phyloP scores from a whole-genome alignment of 2,329 filamentous ascomycete species.

The Paradendryphiella salina region DNA sequence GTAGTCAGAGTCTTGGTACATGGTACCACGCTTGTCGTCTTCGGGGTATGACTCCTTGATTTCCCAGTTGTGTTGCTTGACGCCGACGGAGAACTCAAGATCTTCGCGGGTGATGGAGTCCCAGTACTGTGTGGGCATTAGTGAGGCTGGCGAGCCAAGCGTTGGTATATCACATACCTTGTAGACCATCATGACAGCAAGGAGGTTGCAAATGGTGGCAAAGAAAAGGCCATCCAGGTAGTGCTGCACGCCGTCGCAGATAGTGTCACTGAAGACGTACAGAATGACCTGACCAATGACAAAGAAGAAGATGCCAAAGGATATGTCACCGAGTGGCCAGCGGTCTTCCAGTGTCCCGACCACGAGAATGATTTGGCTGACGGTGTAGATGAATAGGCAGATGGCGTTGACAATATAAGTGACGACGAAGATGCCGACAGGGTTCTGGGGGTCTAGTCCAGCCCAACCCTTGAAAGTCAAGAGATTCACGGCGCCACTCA shows the following conservation, averaged over 20 bases:
- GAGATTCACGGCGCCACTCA: slow-evolving; percentile 84
- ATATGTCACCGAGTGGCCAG: slow-evolving; percentile 91
- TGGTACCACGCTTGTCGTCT: slow-evolving; percentile 77
- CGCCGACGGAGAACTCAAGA: slow-evolving; percentile 95
- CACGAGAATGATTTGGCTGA: slow-evolving; percentile 87
- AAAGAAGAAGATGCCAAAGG: slow-evolving; percentile 89
- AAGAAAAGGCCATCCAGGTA: slow-evolving; percentile 96
- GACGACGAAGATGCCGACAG: slow-evolving; percentile 85
- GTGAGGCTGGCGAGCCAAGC: slow-evolving; percentile 2
- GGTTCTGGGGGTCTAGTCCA: slow-evolving; percentile 81
- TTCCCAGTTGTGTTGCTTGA: slow-evolving; percentile 96
- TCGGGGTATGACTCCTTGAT: slow-evolving; percentile 81
- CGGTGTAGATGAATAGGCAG: slow-evolving; percentile 80
- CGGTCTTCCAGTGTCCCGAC: slow-evolving; percentile 88
- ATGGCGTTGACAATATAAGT: slow-evolving; percentile 90
- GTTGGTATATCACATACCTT: slow-evolving; percentile 65
- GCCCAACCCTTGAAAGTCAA: slow-evolving; percentile 93
- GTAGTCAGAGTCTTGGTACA: slow-evolving; percentile 69
- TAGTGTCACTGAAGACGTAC: slow-evolving; percentile 82
- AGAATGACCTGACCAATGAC: slow-evolving; percentile 88
- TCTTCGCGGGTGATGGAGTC: slow-evolving; percentile 98
- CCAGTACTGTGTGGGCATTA: slow-evolving; percentile 72
- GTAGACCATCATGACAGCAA: slow-evolving; percentile 99
- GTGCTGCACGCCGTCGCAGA: slow-evolving; percentile 83
- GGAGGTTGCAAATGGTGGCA: slow-evolving; percentile 87